Conservation (phyloP, 2,329 filamentous ascomycete species). For the Arthrobotrys musiformis region DNA sequence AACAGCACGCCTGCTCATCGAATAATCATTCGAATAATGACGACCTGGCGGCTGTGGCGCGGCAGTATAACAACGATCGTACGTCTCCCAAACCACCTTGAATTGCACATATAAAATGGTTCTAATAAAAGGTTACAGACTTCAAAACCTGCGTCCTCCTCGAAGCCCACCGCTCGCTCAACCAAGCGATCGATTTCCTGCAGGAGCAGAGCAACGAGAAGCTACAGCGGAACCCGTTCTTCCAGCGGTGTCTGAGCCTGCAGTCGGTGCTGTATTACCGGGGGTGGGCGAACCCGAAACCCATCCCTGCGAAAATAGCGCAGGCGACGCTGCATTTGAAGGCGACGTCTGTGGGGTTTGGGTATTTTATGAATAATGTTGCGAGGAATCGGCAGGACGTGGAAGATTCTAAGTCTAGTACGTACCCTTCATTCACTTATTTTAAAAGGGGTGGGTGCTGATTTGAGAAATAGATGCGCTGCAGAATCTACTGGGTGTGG, state of each 20-base stretch:
- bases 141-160: conserved; percentile 71
- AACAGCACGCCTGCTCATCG: conserved; percentile 64
- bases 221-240: conserved; percentile 76
- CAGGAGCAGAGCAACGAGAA: conserved; percentile 77
- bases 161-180: conserved; percentile 76
- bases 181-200: conserved; percentile 82
- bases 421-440: background rate
- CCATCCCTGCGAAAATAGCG: conserved; percentile 58
- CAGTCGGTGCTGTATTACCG: conserved; percentile 81
- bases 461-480: conserved; percentile 53
- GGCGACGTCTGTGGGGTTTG: conserved; percentile 59
- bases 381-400: conserved; percentile 48
- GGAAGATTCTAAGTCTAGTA: conserved; percentile 51
- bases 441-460: background rate
- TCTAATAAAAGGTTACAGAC: conserved; percentile 4
- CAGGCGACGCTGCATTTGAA: conserved; percentile 59
- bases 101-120: conserved; percentile 1
- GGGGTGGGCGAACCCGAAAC: conserved; percentile 65
- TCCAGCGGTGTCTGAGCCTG: conserved; percentile 81
- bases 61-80: conserved; percentile 47
- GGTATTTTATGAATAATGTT: conserved; percentile 58
- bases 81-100: background rate
- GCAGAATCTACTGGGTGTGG: conserved; percentile 58
- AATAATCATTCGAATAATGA: conserved; percentile 66
- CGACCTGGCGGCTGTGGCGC: conserved; percentile 64